phyloP scores from a whole-genome alignment of 768 basidiomycete species.

The Lyophyllum atratum region DNA sequence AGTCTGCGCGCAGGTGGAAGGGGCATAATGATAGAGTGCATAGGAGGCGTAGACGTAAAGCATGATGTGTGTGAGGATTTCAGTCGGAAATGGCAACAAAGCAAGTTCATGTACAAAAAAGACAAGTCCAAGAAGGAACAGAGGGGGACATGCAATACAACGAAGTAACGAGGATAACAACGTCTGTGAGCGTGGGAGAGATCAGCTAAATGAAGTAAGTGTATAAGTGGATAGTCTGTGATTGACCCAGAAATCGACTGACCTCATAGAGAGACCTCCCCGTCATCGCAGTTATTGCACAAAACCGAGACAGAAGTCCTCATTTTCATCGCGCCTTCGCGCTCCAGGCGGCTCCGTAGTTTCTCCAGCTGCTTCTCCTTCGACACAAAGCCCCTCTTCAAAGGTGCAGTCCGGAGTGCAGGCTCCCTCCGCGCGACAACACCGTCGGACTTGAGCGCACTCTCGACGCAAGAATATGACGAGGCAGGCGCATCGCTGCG shows the following conservation, averaged over 20 bases:
- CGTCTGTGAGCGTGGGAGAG: slow-evolving; percentile 12
- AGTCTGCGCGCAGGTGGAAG: slow-evolving; percentile 6
- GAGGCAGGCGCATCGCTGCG: slow-evolving; percentile 31
- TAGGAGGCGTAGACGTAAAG: slow-evolving; percentile 20
- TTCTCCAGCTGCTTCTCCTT: slow-evolving; percentile 69
- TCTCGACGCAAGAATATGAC: slow-evolving; percentile 3
- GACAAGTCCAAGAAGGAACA: slow-evolving; percentile 17
- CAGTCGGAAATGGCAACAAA: slow-evolving; percentile 14
- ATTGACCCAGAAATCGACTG: slow-evolving; percentile 6
- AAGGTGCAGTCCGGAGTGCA: neutral
- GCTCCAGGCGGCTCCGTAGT: slow-evolving; percentile 55
- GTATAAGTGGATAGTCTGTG: neutral
- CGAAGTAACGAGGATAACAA: slow-evolving; percentile 25
- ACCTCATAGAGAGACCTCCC: slow-evolving; percentile 44
- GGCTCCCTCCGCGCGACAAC: neutral
- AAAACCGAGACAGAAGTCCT: slow-evolving; percentile 27
- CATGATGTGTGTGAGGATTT: slow-evolving; percentile 21
- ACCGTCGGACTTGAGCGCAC: neutral
- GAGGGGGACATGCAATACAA: slow-evolving; percentile 2
- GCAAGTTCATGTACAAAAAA: slow-evolving; percentile 4
- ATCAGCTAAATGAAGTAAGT: neutral
- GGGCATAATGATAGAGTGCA: slow-evolving; percentile 14
- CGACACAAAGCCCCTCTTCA: slow-evolving; percentile 50
- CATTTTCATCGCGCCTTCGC: slow-evolving; percentile 32
- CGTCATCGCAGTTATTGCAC: slow-evolving; percentile 42